Base-by-base conservation (phyloP, 805 yeast species). In the Candida khao-thaluensis region DNA sequence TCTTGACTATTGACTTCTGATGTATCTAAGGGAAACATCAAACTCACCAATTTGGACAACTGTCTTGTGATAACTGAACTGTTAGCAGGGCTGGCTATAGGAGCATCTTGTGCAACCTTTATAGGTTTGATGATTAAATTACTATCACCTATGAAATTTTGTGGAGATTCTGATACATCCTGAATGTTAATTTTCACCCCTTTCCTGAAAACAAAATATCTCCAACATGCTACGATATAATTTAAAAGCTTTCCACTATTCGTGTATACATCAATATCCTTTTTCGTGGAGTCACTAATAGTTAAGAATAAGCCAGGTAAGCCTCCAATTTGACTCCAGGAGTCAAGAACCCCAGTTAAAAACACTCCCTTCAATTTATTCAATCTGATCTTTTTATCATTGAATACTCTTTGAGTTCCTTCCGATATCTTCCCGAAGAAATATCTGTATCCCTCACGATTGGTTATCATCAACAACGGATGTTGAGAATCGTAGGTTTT, bases 281-380 rank as follows among this genome's bases (percentile, higher is more conserved):
- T 72, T 45, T 74, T 70, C 2, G 88, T 89, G 50, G 87, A 85
- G 50, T 88, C 96, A 41, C 86, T 80, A 10, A 85, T 69, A 0
- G 97, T 87, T 36, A 91, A 64, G 35, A 91, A 76, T 51, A 87
- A 64, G 0, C 99, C 99, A 0, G 98, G 97, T 5, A 91, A 60
- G 0, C 99, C 99, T n/a, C 95, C 87, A 2, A 88, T 64, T n/a
- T 82, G 72, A 5, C 73, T 58, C 96, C 96, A 91, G 38, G 74
- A 60, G 15, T 56, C 45, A 8, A 85, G 45, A n/a, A 66, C 66
- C 2, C 99, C 99, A 0, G 96, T 81, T 4, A 93, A 53, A 52
- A 86, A 90, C 3, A 91, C 65, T 25, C 79, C 76, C 34, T 75
- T 71, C 22, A 87, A 59, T 45, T 76, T 81, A 2, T 81, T 71